Percentiles rank a stretch among this genome's conserved stretches.
Evolutionary conservation across 805 yeast genomes (phyloP).

Genomic region (Kodamaea kaohsiungensis): DNA sequence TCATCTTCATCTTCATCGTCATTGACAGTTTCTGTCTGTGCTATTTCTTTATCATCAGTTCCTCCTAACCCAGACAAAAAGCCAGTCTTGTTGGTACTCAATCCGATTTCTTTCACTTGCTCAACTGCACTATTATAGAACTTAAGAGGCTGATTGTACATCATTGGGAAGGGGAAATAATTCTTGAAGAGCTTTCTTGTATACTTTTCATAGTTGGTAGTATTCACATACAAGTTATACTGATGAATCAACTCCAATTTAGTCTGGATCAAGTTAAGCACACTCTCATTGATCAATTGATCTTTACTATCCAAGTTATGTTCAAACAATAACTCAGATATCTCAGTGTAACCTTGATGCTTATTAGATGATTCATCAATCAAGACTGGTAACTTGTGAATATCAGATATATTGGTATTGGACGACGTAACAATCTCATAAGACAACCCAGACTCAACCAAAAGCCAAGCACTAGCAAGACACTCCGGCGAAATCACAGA

Average conservation of each 20-base stretch:
- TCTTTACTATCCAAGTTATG: constrained; percentile 13
- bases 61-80: constrained; percentile 30
- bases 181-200: constrained; percentile 55
- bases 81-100: constrained; percentile 26
- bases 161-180: constrained; percentile 70
- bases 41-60: constrained; percentile 13
- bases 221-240: constrained; percentile 58
- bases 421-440: constrained; percentile 52
- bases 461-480: constrained; percentile 47
- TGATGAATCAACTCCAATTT: constrained; percentile 50
- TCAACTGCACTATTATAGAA: constrained; percentile 40
- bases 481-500: constrained; percentile 55
- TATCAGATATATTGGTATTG: constrained; percentile 54
- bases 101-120: constrained; percentile 32
- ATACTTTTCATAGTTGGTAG: constrained; percentile 58
- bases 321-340: constrained; percentile 31
- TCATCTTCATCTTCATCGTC: constrained; percentile 15
- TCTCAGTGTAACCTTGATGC: constrained; percentile 42
- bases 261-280: constrained; percentile 42
- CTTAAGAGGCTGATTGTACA: constrained; percentile 63
- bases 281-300: constrained; percentile 44
- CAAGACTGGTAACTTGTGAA: constrained; percentile 52
- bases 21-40: constrained; percentile 33
- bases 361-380: constrained; percentile 20
- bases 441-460: constrained; percentile 21